Percentiles rank a stretch among this genome's conserved stretches.
These are phyloP conservation scores for Cardamine chenopodiifolia DNA, from an alignment of 345 rosid species.

Conservation along the genomic window DNA sequence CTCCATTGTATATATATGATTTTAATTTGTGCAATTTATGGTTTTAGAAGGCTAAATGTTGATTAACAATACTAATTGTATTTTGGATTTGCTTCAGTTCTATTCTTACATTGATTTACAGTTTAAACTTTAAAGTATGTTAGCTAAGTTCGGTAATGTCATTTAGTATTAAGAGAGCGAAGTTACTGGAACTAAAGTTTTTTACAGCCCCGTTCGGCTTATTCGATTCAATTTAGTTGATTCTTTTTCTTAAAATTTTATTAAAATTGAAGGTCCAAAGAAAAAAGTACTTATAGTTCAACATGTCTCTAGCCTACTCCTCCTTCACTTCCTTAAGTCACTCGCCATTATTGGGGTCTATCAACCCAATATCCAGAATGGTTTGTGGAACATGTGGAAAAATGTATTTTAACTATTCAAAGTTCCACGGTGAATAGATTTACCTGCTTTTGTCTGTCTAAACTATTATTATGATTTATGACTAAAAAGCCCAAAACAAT, in stretches of 20 bases:
- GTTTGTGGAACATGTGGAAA: not conserved
- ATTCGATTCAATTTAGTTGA: not conserved
- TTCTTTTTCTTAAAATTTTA: not conserved
- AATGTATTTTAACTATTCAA: not conserved
- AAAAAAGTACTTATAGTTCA: not conserved
- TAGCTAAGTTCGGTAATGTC: not conserved
- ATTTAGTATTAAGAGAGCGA: too few relatives aligned
- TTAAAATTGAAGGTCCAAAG: not conserved
- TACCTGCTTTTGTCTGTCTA: not conserved
- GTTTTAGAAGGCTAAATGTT: not conserved
- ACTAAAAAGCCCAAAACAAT: not conserved
- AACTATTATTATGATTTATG: not conserved
- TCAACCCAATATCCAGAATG: not conserved
- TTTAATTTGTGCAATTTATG: not conserved
- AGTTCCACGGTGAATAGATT: not conserved
- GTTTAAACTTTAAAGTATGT: not conserved
- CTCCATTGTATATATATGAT: not conserved
- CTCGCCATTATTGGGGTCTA: constrained; percentile 7
- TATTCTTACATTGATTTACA: not conserved
- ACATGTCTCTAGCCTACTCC: not conserved
- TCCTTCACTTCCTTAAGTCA: constrained; percentile 4
- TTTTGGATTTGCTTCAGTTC: not conserved
- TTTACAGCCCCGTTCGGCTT: not conserved
- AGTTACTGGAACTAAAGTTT: not conserved
- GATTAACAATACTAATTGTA: not conserved